Evolutionary conservation across 2,329 filamentous ascomycete genomes (phyloP).

Genomic region (Exophiala calicioides): DNA sequence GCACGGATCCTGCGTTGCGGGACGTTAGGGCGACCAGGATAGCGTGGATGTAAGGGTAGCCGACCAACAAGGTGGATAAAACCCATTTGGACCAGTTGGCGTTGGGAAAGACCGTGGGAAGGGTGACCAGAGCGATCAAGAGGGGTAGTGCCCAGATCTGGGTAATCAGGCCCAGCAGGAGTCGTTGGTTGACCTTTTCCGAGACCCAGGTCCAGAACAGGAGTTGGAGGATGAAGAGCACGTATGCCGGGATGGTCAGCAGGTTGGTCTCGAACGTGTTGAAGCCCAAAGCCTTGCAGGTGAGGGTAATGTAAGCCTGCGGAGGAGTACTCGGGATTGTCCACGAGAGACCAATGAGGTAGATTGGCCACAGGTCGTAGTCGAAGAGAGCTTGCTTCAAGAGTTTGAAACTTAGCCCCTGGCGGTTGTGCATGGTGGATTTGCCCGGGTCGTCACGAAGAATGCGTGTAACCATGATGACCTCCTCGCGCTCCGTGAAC

Average conservation of each 20-base stretch:
- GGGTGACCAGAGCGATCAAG: constrained; percentile 56
- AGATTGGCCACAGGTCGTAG: constrained; percentile 63
- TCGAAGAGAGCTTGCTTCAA: constrained; percentile 61
- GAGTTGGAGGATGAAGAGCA: constrained; percentile 60
- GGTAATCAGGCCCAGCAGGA: constrained; percentile 51
- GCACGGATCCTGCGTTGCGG: constrained; percentile 63
- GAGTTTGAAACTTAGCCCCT: constrained; percentile 56
- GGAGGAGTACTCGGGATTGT: constrained; percentile 57
- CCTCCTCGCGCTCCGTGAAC: constrained; percentile 62
- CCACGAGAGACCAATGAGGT: constrained; percentile 55
- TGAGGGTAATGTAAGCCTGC: constrained; percentile 60
- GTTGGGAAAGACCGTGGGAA: constrained; percentile 52
- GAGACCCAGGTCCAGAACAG: constrained; percentile 56
- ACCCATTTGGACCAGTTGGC: constrained; percentile 55
- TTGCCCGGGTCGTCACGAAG: constrained; percentile 63
- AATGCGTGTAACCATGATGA: constrained; percentile 61
- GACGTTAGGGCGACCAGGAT: constrained; percentile 63
- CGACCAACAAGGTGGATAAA: constrained; percentile 51
- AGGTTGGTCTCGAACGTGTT: constrained; percentile 64
- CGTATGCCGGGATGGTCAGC: constrained; percentile 61
- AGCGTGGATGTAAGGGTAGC: constrained; percentile 60
- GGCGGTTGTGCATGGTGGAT: constrained; percentile 62
- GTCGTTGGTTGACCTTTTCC: constrained; percentile 49
- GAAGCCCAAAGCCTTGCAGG: constrained; percentile 59
- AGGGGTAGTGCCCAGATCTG: constrained; percentile 64